A percentile compares a stretch with the other conserved stretches of the same genome.
phyloP scores from a whole-genome alignment of 257 asterid species.

The Solanum chaucha region DNA sequence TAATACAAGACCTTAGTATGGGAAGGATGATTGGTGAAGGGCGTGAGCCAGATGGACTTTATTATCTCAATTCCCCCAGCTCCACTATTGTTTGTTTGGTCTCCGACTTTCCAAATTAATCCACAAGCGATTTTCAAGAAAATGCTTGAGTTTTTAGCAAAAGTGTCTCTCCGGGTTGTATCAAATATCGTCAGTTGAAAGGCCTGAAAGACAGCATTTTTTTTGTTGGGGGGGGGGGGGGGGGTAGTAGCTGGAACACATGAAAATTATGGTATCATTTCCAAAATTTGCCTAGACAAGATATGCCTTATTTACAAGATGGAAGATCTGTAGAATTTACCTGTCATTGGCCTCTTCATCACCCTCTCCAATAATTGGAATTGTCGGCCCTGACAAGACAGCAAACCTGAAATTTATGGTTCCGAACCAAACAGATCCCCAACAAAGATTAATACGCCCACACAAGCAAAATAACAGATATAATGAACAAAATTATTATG shows the following conservation, averaged over 20 bases:
- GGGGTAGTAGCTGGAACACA: neutral
- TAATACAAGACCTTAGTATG: neutral
- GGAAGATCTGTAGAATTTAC: constrained; percentile 16
- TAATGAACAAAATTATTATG: neutral
- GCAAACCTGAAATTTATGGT: constrained; percentile 52
- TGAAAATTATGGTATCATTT: neutral
- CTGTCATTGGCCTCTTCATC: constrained; percentile 98
- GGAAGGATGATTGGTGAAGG: neutral
- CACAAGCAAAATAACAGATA: neutral
- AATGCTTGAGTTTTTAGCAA: neutral
- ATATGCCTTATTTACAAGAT: neutral
- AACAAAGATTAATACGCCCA: constrained; percentile 2
- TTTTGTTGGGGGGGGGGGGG: too few relatives aligned
- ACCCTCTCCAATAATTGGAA: constrained; percentile 98
- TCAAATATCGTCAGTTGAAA: neutral
- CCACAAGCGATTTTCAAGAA: neutral
- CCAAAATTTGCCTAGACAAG: neutral
- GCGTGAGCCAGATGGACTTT: neutral
- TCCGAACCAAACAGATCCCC: neutral
- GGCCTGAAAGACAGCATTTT: neutral
- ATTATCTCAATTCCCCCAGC: neutral
- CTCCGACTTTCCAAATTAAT: neutral
- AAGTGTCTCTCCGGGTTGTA: neutral
- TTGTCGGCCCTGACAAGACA: constrained; percentile 89
- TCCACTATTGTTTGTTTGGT: neutral